Conservation (phyloP, 1,139 yeast species). For the Trichomonascaceae sp. region DNA sequence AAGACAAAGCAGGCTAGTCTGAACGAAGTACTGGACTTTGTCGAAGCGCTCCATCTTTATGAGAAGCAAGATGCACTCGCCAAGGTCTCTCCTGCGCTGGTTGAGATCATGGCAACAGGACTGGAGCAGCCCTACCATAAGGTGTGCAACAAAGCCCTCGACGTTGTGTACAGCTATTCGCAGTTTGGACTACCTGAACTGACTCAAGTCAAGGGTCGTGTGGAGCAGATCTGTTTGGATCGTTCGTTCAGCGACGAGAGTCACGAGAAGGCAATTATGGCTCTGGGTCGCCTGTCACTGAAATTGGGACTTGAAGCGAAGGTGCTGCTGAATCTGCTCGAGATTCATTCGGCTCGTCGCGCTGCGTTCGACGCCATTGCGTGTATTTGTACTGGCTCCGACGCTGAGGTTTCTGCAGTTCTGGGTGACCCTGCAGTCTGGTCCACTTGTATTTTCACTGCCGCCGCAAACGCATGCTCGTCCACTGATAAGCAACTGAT, state of each 20-base stretch:
- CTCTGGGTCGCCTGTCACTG: conserved; percentile 16
- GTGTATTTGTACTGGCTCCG: too few species aligned
- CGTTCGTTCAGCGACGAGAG: conserved; percentile 39
- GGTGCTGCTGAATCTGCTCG: too few species aligned
- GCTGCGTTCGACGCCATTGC: too few species aligned
- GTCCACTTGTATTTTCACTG: too few species aligned
- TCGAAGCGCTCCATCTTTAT: conserved; percentile 7
- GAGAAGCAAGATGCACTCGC: conserved; percentile 7
- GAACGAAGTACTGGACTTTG: conserved; percentile 14
- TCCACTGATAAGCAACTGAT: too few species aligned
- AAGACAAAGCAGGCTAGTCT: conserved; percentile 9
- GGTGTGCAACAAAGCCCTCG: conserved; percentile 38
- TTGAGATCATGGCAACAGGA: conserved; percentile 32
- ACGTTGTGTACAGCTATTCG: conserved; percentile 27
- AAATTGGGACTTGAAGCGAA: neutral
- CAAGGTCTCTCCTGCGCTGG: conserved; percentile 14
- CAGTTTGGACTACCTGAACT: conserved; percentile 4
- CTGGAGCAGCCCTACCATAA: conserved; percentile 36
- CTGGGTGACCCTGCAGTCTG: too few species aligned
- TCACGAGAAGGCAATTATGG: conserved; percentile 33
- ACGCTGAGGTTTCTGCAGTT: too few species aligned
- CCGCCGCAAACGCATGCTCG: too few species aligned
- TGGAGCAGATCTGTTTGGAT: conserved; percentile 20
- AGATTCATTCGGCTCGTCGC: too few species aligned
- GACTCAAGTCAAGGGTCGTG: neutral